These are phyloP conservation scores for Podospora sp. DNA, from an alignment of 495 filamentous ascomycete species.

Conservation along the genomic window DNA sequence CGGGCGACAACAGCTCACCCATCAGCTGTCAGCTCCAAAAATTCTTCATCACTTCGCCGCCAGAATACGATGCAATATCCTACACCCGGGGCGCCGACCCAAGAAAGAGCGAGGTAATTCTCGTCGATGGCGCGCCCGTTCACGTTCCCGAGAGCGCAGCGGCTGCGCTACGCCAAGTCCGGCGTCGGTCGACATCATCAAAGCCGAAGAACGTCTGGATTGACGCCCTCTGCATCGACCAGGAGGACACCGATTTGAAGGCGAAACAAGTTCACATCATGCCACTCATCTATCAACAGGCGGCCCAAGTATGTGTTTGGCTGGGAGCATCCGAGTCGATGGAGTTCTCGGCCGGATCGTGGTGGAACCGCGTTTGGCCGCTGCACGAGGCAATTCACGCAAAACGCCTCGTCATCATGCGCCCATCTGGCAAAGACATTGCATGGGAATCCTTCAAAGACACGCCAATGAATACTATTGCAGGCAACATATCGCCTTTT, in stretches of 20 bases:
- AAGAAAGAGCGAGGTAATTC: too few species aligned
- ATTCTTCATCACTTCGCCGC: too few species aligned
- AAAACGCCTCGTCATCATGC: neutral
- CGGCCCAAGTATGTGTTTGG: too few species aligned
- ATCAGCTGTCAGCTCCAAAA: too few species aligned
- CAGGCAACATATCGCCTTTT: neutral
- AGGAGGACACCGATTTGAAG: constrained; percentile 6
- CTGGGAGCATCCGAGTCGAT: too few species aligned
- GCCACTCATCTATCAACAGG: too few species aligned
- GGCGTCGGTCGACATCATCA: neutral
- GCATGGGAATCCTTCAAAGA: neutral
- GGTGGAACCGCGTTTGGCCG: neutral
- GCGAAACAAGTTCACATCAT: too few species aligned
- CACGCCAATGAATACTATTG: neutral
- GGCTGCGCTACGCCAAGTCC: neutral
- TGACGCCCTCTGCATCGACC: constrained; percentile 33
- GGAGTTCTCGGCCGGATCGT: neutral
- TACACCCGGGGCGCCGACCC: too few species aligned
- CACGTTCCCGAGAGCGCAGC: too few species aligned
- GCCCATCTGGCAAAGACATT: neutral
- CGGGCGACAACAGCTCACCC: too few species aligned
- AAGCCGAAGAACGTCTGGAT: constrained; percentile 27
- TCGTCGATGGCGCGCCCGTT: too few species aligned
- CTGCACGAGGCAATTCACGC: neutral
- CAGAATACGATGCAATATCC: too few species aligned